Conservation (phyloP, 257 asterid genomes). For the Solanum virginianum region DNA sequence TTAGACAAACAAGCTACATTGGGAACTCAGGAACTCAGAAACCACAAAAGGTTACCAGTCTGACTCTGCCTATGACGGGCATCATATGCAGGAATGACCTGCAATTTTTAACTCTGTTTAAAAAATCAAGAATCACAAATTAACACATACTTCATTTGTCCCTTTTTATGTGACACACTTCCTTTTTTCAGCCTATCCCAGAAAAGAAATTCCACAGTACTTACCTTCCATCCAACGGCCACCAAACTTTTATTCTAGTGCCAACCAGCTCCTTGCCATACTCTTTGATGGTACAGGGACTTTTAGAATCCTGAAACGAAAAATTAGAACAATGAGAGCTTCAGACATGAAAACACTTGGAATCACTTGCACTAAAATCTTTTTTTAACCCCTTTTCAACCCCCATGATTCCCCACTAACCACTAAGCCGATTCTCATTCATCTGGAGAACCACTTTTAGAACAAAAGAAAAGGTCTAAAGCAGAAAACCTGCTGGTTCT, state of each 20-base stretch:
- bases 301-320: conserved; percentile 15
- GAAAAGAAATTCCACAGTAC: conserved; percentile 1
- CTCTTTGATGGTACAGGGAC: conserved; percentile 1
- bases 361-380: neutral
- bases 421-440: neutral
- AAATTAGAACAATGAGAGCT: neutral
- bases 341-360: neutral
- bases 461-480: neutral
- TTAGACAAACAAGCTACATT: neutral
- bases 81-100: neutral
- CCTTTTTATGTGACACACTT: neutral
- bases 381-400: neutral
- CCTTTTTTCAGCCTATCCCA: neutral
- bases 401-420: neutral
- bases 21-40: neutral
- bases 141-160: neutral
- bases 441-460: neutral
- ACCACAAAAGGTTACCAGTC: neutral
- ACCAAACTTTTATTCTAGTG: conserved; percentile 33
- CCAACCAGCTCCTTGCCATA: conserved; percentile 37
- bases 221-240: conserved; percentile 34
- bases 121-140: neutral
- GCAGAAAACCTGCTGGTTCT: neutral
- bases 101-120: neutral
- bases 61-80: neutral